Conservation (phyloP, 768 basidiomycete species). For the Suillus discolor region DNA sequence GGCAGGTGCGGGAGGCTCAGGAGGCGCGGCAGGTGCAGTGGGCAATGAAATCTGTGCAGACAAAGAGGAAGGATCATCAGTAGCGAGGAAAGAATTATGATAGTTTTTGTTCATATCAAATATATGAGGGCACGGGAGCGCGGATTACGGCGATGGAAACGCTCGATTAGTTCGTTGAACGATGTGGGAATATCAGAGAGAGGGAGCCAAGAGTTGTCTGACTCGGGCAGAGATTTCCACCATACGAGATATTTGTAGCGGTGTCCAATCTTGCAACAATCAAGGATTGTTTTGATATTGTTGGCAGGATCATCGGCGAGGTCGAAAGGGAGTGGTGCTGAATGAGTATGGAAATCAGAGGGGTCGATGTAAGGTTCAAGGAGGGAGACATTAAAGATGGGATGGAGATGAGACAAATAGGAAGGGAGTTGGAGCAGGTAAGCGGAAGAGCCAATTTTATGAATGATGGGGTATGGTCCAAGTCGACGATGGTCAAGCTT, state of each 20-base stretch:
- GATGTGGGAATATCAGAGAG: conserved; percentile 9
- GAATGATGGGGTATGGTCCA: no score
- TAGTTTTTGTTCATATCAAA: not conserved
- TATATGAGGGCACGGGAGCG: not conserved
- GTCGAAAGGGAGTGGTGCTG: conserved; percentile 13
- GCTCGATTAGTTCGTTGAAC: conserved; percentile 7
- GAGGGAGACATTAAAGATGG: conserved; percentile 43
- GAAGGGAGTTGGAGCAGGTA: conserved; percentile 35
- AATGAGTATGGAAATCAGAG: conserved; percentile 33
- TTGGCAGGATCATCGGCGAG: conserved; percentile 5
- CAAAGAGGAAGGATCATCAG: not conserved
- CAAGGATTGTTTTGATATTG: conserved; percentile 8
- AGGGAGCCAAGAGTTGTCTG: conserved; percentile 11
- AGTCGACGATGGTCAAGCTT: conserved; percentile 41
- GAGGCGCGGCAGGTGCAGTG: no score
- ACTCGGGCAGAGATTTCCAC: conserved; percentile 17
- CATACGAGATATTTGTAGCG: conserved; percentile 23
- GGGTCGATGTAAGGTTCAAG: conserved; percentile 25
- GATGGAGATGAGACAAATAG: conserved; percentile 37
- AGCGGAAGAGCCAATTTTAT: conserved; percentile 21
- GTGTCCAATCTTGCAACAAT: conserved; percentile 10
- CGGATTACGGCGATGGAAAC: conserved; percentile 1
- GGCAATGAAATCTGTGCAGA: no score
- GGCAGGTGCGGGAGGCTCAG: not conserved
- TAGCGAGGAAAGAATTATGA: not conserved